These are phyloP conservation scores for Magnolia kwangsiensis DNA, from an alignment of 164 flowering plant genomes.

Conservation along the genomic window DNA sequence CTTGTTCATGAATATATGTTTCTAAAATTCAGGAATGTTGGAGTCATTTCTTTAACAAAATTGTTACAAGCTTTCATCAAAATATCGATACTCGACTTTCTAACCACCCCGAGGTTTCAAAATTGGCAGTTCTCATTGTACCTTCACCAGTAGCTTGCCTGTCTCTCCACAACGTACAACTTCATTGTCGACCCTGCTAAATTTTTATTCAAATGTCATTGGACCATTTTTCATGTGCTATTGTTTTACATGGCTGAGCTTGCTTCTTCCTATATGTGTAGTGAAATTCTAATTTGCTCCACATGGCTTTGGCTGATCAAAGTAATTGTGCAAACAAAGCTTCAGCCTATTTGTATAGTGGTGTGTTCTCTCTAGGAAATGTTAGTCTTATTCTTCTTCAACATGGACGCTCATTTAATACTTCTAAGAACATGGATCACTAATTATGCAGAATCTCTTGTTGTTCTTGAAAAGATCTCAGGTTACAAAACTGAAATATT, in stretches of 20 bases:
- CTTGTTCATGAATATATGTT: neutral
- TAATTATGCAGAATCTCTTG: neutral
- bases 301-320: neutral
- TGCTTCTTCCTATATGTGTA: neutral
- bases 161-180: neutral
- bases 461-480: slow-evolving; percentile 49
- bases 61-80: neutral
- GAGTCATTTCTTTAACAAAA: neutral
- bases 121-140: too few relatives aligned
- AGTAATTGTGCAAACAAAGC: neutral
- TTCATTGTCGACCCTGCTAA: neutral
- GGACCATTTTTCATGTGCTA: neutral
- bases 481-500: slow-evolving; percentile 66
- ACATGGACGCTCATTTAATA: neutral
- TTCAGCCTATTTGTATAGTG: neutral
- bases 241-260: neutral
- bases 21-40: neutral
- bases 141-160: too few relatives aligned
- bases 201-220: neutral
- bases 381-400: neutral
- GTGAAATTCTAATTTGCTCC: neutral
- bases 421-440: neutral
- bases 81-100: too few relatives aligned
- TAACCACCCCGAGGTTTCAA: too few relatives aligned
- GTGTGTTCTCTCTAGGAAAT: neutral